Base-by-base conservation (phyloP, 306 rosid species). In the Trifolium pratense region DNA sequence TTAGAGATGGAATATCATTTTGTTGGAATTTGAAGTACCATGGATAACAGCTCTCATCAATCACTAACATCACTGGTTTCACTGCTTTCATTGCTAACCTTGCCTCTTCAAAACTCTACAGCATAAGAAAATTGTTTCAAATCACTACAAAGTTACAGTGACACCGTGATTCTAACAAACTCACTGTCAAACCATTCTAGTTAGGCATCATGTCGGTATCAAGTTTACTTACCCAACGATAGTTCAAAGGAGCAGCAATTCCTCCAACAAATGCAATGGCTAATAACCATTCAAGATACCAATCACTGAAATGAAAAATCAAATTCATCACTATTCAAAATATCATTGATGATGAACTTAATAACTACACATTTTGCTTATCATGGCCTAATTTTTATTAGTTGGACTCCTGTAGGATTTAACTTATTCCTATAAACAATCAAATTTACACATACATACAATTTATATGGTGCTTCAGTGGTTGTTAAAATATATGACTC, bases 221-320 rank as follows among this genome's bases (percentile, higher is more conserved):
- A 67, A 71, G 46, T 60, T 39, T 2, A 43, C 92, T 74, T 59
- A 91, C 98, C 97, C 98, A 94, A 56, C 97, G 86, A 83, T 91
- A 91, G 77, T 94, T 94, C 3, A 94, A 74, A 77, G 91, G 98
- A 78, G 97, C 92, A 60, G 84, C 85, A 75, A 94, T 81, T 17
- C 86, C 96, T 66, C 98, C 98, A 68, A 88, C 86, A 75, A 85
- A 89, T 51, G 98, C 95, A 82, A 88, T 81, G 36, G 98, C 98
- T 66, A 91, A 86, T 62, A 94, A 81, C 97, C 96, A 94, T 83
- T 88, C 91, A 79, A 89, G 84, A 76, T 94, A 88, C 84, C 78
- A 77, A 74, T 89, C 98, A 80, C 97, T 94, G 80, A 23, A 51
- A 68, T 40, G 21, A 70, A 1, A n/a, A 14, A 34, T 37, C 3